Evolutionary conservation across 257 asterid genomes (phyloP).

Genomic region (Knoxia roxburghii): DNA sequence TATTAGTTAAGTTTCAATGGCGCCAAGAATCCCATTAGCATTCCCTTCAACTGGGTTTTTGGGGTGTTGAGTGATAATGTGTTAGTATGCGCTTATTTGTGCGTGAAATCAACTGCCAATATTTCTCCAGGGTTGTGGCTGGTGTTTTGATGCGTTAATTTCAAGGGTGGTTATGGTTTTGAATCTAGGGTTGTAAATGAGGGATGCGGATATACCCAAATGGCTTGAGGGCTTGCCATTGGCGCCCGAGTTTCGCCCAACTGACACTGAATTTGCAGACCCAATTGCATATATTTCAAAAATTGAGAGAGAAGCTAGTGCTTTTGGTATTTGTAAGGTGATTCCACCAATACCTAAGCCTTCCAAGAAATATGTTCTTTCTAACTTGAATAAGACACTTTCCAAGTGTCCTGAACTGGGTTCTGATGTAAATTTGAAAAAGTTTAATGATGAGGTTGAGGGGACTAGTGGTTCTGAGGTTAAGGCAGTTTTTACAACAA

Average conservation of each 20-base stretch:
- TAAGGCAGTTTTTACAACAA: conserved; percentile 80
- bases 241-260: conserved; percentile 97
- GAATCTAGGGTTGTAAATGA: conserved; percentile 44
- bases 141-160: not conserved
- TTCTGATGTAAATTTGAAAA: conserved; percentile 35
- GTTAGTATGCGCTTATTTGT: not conserved
- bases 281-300: conserved; percentile 95
- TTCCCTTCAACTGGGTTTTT: conserved; percentile 16
- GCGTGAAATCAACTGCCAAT: not conserved
- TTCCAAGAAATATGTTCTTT: conserved; percentile 70
- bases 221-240: conserved; percentile 87
- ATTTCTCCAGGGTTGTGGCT: not conserved
- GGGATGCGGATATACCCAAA: conserved; percentile 67
- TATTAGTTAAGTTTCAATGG: conserved; percentile 1
- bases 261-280: conserved; percentile 96
- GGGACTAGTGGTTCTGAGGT: conserved; percentile 35
- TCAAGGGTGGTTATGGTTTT: conserved; percentile 27
- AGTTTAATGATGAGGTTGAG: conserved; percentile 25
- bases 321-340: conserved; percentile 91
- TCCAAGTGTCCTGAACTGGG: conserved; percentile 79
- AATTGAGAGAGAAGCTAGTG: conserved; percentile 94
- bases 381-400: conserved; percentile 79
- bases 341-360: conserved; percentile 95
- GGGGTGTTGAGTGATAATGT: not conserved
- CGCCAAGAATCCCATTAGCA: not conserved